Evolutionary conservation across 2,329 filamentous ascomycete species (phyloP), one percentile per base, ranked within the genome.

Genomic region (Colletotrichum falcatum): DNA sequence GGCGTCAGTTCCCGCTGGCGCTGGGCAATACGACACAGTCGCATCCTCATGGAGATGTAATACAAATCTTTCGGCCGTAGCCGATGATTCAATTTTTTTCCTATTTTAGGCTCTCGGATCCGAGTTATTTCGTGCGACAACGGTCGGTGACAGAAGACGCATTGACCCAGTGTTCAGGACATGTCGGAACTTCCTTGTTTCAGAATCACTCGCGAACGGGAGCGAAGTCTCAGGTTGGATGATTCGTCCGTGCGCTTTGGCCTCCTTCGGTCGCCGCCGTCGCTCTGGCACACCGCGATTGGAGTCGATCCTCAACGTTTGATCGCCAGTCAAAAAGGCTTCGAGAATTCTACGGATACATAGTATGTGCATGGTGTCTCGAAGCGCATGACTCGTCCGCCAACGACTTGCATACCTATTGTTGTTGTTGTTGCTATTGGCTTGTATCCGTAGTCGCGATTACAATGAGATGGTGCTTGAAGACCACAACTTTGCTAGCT

Each of bases 401-500:
- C 18, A 11, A 18, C 5, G 18, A 28, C 3, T 51, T 51, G 6
- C 8, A 51, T 20, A 51, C n/a, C n/a, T n/a, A n/a, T n/a, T n/a
- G n/a, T n/a, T n/a, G n/a, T 30, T 1, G 26, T 9, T 2, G 11
- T 16, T 18, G 23, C 16, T 11, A 7, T 9, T 51, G 16, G 48
- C 23, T 51, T 28, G 8, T 49, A 16, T n/a, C n/a, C n/a, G 46
- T 49, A 26, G 9, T 4, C 5, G 23, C 7, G 4, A 23, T 16
- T 51, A 30, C 26, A 2, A 51, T 30, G n/a, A n/a, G 8, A 18
- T 30, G 7, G 7, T 35, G 12, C 9, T 51, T 28, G 7, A 26
- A 44, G 44, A 18, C 66, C 61, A 72, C 26, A 70, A 9, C 37
- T 59, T 35, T 12, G 5, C 33, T 3, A 70, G 55, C 28, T 72